Base-by-base conservation (phyloP, 2,329 filamentous ascomycete genomes). In the Pestalotiopsis sp. region DNA sequence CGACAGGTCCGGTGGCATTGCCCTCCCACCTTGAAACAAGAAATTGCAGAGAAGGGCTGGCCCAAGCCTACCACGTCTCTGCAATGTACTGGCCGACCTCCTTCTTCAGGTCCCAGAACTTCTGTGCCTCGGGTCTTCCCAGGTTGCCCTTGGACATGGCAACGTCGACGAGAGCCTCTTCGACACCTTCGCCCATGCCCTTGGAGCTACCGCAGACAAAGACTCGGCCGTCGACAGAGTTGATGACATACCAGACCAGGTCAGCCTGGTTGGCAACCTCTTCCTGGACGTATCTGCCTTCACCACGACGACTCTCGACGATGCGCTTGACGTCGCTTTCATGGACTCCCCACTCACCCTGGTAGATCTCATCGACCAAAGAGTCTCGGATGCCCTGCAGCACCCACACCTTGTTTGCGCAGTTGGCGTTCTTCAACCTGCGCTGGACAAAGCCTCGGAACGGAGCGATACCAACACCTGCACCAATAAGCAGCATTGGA, bases 361-460 rank as follows among this genome's bases (percentile, higher is more conserved):
- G 93, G 84, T 99, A 99, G 55, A 99, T 91, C 82, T 99, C 96
- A 77, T 99, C 96, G 25, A 98, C 89, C 57, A 97, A 89, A 31
- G 93, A 94, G 81, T 99, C 96, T 49, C 74, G 76, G 62, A 81
- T 75, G 14, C 74, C 76, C 45, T 79, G 77, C 3, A 81, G 74
- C 38, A 81, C 75, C 79, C 79, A 81, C 7, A 81, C 76, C 70
- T 79, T 80, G 60, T 79, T 77, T 67, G 79, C 78, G 39, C 77
- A 80, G 64, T 78, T 77, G 17, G 79, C 79, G 9, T 79, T 80
- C 71, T 80, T 80, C 64, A 80, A 74, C 1, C 77, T 70, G 69
- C 97, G 93, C 82, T 98, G 93, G 59, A 99, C 97, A 79, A 99
- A 99, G 68, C 96, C 96, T 63, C 96, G 91, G 90, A 99, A 99